Evolutionary conservation across 2,329 filamentous ascomycete genomes (phyloP).

Genomic region (Ceratocystis lukuohia): DNA sequence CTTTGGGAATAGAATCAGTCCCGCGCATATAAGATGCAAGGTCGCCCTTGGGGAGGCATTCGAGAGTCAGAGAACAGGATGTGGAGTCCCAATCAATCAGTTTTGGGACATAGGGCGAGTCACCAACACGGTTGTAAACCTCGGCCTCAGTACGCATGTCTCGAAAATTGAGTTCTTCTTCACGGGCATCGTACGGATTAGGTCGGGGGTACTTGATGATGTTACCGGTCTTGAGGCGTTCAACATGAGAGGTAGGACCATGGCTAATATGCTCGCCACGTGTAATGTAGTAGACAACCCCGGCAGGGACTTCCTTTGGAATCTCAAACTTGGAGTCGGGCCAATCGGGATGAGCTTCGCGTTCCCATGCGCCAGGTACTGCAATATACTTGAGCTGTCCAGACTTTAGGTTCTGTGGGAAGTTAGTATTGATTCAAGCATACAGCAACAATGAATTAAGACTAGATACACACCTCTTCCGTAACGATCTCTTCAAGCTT

Average conservation of each 20-base stretch:
- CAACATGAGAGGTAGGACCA: slow-evolving; percentile 21
- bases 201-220: slow-evolving; percentile 22
- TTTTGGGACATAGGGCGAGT: slow-evolving; percentile 21
- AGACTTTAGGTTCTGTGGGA: slow-evolving; percentile 14
- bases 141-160: slow-evolving; percentile 22
- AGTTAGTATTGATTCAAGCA: not conserved
- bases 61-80: slow-evolving; percentile 22
- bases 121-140: slow-evolving; percentile 23
- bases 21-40: slow-evolving; percentile 22
- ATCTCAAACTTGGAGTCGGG: slow-evolving; percentile 22
- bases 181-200: slow-evolving; percentile 22
- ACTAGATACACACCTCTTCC: slow-evolving; percentile 15
- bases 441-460: not conserved
- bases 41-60: slow-evolving; percentile 23
- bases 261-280: slow-evolving; percentile 21
- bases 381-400: slow-evolving; percentile 20
- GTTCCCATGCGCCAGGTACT: slow-evolving; percentile 21
- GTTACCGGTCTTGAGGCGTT: slow-evolving; percentile 22
- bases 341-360: slow-evolving; percentile 21
- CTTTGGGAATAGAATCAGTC: slow-evolving; percentile 17
- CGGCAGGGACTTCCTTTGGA: slow-evolving; percentile 19
- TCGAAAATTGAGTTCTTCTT: slow-evolving; percentile 20
- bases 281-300: slow-evolving; percentile 22
- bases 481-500: slow-evolving; percentile 2
- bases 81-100: slow-evolving; percentile 23